Base-by-base conservation (phyloP, 768 basidiomycete genomes). In the Cystofilobasidium ferigula region DNA sequence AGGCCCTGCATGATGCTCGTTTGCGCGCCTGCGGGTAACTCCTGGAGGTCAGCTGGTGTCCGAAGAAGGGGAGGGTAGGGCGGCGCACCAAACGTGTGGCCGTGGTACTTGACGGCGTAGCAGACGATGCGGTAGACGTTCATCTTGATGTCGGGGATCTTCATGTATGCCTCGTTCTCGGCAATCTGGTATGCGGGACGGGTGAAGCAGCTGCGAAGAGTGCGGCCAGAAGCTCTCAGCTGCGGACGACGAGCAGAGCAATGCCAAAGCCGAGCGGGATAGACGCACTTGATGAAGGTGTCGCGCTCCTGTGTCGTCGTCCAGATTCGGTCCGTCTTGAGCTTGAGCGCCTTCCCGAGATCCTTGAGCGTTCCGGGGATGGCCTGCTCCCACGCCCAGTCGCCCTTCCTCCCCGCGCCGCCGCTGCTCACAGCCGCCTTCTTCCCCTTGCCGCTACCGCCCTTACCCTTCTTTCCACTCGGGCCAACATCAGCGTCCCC, bases 101-200 rank as follows among this genome's bases (percentile, higher is more conserved):
- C 84, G 69, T 97, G 92, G 71, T 87, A 83, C 74, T 97, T 98
- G 67, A 97, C 90, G 0, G 94, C 86, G 58, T 86, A 78, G 75
- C 91, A 97, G 62, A 97, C 85, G 70, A 91, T 84, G 71, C 90
- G 88, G 80, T 87, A 90, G 18, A 88, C 82, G n/a, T 83, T 84
- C 61, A 82, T 76, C 69, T 82, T 84, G 77, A 92, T 87, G 9
- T 82, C 80, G 30, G 80, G 74, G 32, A 75, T 77, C 77, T 97
- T 98, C 86, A 98, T 89, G 75, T 89, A 89, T 54, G 81, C 78
- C 73, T 97, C 92, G 71, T 80, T 85, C 75, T 97, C 90, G 35
- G 84, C 83, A 69, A 97, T 80, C 71, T 87, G 84, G 74, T 93
- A 93, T 0, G 87, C 88, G 0, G 93, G 89, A 53, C 85, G 84